Base-by-base conservation (phyloP, 768 basidiomycete genomes). In the Wakefieldia striispora region DNA sequence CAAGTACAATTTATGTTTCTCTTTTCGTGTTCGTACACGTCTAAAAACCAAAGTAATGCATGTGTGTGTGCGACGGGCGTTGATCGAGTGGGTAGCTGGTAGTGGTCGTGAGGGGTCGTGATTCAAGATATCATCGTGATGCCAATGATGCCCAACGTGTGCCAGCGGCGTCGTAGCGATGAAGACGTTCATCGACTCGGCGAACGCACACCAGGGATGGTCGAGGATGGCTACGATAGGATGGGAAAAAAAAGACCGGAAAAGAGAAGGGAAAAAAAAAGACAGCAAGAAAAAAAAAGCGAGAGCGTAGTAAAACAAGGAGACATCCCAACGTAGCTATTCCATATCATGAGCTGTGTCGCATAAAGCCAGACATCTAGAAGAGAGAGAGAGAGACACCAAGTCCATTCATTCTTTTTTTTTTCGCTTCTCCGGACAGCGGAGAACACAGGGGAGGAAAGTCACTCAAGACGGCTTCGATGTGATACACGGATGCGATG, bases 401-500 rank as follows among this genome's bases (percentile, higher is more conserved):
- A 33, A 14, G 33, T 33, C 33, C 33, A 33, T 33, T 33, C 7
- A 14, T 17, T 35, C 29, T 27, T 17, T 34, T 40, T 46, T 31
- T 35, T 39, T 47, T 36, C 31, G n/a, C 33, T 39, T 33, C 51
- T 26, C 39, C 45, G 55, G 55, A 57, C 55, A 57, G 56, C 55
- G 16, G 55, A 35, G 56, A 53, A 35, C 2, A 24, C 21, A 2
- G 17, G 24, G 26, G 14, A 14, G 16, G 31, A 8, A 31, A 29
- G 16, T 33, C 23, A 50, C 29, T 45, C 6, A 20, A 19, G 34
- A 49, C 13, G 43, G 46, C 49, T 48, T 48, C 34, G 16, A 12
- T 19, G 43, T 40, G 52, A 43, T 41, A 43, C 42, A 43, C 42
- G 42, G 33, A 33, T 19, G 24, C n/a, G 42, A 37, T 49, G 43